Conservation (phyloP, 352 stramenopile genomes). For the Pythium periplocum region DNA sequence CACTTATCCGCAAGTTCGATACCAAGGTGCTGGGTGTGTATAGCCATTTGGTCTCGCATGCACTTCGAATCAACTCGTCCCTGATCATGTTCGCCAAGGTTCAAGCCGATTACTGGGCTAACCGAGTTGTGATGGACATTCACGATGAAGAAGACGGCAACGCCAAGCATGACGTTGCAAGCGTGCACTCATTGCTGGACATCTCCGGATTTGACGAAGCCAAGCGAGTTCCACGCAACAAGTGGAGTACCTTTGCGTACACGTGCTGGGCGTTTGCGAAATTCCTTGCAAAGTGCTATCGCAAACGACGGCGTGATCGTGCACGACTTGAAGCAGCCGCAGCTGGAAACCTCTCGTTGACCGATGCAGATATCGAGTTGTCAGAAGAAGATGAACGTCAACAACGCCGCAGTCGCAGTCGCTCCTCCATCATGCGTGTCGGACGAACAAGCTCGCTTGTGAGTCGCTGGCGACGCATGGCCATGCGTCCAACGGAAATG, state of each 20-base stretch:
- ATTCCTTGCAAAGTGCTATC: conserved; percentile 33
- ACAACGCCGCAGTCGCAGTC: conserved; percentile 23
- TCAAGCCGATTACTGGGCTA: conserved; percentile 68
- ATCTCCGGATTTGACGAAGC: conserved; percentile 60
- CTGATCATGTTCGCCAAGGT: conserved; percentile 82
- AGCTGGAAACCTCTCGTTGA: background rate
- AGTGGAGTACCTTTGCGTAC: conserved; percentile 75
- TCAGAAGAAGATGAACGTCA: conserved; percentile 10
- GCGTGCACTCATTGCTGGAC: conserved; percentile 60
- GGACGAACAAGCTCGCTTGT: conserved; percentile 47
- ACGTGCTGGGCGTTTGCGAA: conserved; percentile 54
- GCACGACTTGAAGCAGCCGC: conserved; percentile 5
- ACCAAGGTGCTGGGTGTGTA: conserved; percentile 59
- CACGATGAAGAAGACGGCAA: conserved; percentile 24
- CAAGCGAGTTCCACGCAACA: conserved; percentile 58
- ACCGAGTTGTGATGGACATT: conserved; percentile 37
- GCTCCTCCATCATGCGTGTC: conserved; percentile 37
- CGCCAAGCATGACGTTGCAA: conserved; percentile 56
- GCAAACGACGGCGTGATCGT: conserved; percentile 18
- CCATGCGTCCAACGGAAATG: conserved; percentile 26
- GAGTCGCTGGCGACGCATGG: conserved; percentile 54
- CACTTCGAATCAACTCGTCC: conserved; percentile 63
- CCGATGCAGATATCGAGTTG: background rate
- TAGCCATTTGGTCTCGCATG: conserved; percentile 49
- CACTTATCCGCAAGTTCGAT: conserved; percentile 53